Percentiles rank a stretch among this genome's conserved stretches.
Conservation (phyloP, 2,329 filamentous ascomycete species). For the Paraphoma chrysanthemicola region DNA sequence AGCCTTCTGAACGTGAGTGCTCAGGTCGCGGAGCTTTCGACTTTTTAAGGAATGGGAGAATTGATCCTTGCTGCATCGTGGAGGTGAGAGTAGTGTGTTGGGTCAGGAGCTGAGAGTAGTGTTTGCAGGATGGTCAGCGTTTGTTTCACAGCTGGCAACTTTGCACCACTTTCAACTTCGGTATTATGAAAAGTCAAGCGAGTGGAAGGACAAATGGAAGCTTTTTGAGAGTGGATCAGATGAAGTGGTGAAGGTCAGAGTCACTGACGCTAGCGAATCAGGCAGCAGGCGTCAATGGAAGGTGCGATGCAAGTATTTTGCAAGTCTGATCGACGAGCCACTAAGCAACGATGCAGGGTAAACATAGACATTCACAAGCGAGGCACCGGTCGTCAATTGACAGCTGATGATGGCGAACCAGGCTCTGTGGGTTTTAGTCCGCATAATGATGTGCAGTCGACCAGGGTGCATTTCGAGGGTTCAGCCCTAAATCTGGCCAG, state of each 20-base stretch:
- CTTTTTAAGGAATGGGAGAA: constrained; percentile 27
- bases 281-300: constrained; percentile 19
- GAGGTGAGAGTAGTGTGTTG: background rate
- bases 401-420: constrained; percentile 1
- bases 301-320: background rate
- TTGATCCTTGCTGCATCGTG: constrained; percentile 31
- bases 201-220: background rate
- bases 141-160: too few species aligned
- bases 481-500: constrained; percentile 29
- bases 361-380: background rate
- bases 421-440: constrained; percentile 5
- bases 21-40: constrained; percentile 9
- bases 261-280: constrained; percentile 4
- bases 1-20: constrained; percentile 8
- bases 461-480: constrained; percentile 9
- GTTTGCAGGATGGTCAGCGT: too few species aligned
- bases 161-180: too few species aligned
- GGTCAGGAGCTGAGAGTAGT: background rate
- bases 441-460: constrained; percentile 12
- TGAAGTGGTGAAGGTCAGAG: background rate
- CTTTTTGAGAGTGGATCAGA: background rate
- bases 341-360: background rate
- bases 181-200: too few species aligned
- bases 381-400: background rate
- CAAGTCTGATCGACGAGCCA: background rate